Conservation (phyloP, 345 rosid genomes). For the Capsella bursapastoris region DNA sequence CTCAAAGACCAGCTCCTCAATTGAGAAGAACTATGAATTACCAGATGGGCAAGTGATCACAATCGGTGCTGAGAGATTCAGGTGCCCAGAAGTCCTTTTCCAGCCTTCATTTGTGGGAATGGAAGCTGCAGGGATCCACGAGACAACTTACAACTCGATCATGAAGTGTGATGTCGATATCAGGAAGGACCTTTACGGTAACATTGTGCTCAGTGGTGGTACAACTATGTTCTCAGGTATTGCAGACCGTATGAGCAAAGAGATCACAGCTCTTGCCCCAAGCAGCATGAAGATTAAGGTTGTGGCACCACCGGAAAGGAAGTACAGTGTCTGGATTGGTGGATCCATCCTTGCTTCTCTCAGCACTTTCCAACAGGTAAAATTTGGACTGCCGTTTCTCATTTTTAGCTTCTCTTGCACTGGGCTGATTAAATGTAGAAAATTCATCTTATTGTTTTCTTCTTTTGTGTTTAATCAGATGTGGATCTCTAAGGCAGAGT, state of each 20-base stretch:
- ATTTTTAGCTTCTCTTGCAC: background rate
- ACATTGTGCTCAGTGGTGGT: constrained; percentile 88
- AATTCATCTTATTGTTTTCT: background rate
- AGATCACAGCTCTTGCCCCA: constrained; percentile 79
- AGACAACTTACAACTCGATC: constrained; percentile 83
- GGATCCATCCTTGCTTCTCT: constrained; percentile 84
- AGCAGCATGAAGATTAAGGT: constrained; percentile 92
- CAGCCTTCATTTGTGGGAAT: constrained; percentile 89
- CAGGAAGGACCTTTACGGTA: constrained; percentile 78
- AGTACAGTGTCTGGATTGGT: constrained; percentile 89
- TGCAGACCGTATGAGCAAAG: constrained; percentile 90
- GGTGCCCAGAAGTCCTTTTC: constrained; percentile 86
- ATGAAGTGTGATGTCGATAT: constrained; percentile 90
- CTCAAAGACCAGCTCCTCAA: constrained; percentile 68
- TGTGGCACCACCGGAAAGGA: constrained; percentile 83
- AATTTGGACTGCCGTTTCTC: background rate
- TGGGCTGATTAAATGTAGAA: background rate
- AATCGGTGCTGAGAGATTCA: constrained; percentile 81
- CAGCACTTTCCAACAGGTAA: constrained; percentile 85
- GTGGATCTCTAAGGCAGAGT: constrained; percentile 91
- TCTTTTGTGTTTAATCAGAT: constrained; percentile 48
- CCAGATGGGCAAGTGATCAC: constrained; percentile 89
- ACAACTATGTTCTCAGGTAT: constrained; percentile 83
- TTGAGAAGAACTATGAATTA: constrained; percentile 80
- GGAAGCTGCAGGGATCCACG: constrained; percentile 88